phyloP scores from a whole-genome alignment of 2,329 filamentous ascomycete species.

The Botrytis hyacinthi region DNA sequence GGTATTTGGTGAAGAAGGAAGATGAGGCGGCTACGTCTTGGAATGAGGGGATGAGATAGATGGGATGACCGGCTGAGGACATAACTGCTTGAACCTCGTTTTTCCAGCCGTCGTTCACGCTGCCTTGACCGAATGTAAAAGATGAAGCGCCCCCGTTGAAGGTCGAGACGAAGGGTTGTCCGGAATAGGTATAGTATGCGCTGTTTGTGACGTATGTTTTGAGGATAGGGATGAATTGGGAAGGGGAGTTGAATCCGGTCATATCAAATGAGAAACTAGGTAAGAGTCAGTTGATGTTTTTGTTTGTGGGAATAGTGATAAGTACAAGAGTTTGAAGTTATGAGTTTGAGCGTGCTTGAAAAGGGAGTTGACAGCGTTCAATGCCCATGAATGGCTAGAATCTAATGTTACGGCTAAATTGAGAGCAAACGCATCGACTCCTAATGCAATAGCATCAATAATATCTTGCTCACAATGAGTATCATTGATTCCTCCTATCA shows the following conservation, averaged over 20 bases:
- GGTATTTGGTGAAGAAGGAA: constrained; percentile 21
- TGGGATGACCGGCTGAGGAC: constrained; percentile 30
- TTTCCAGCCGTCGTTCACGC: constrained; percentile 34
- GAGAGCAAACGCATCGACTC: constrained; percentile 26
- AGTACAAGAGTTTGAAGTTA: constrained; percentile 25
- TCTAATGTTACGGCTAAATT: constrained; percentile 20
- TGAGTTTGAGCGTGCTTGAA: constrained; percentile 22
- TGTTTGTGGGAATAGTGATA: not conserved
- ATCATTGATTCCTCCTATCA: constrained; percentile 24
- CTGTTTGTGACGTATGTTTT: constrained; percentile 19
- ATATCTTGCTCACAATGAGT: constrained; percentile 25
- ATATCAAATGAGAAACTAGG: constrained; percentile 28
- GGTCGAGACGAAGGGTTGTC: constrained; percentile 25
- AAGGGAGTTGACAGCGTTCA: constrained; percentile 12
- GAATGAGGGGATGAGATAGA: constrained; percentile 25
- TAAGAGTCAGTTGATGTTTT: not conserved
- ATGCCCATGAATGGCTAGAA: constrained; percentile 17
- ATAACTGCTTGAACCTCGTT: constrained; percentile 30
- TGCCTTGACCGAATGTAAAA: constrained; percentile 29
- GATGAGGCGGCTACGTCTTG: constrained; percentile 22
- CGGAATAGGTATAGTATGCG: constrained; percentile 25
- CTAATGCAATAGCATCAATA: constrained; percentile 23
- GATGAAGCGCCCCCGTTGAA: constrained; percentile 26
- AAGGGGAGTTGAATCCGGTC: constrained; percentile 23
- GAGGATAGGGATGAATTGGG: constrained; percentile 22